These are phyloP conservation scores for Posidonia australis DNA, from an alignment of 106 monocot species.

Conservation along the genomic window DNA sequence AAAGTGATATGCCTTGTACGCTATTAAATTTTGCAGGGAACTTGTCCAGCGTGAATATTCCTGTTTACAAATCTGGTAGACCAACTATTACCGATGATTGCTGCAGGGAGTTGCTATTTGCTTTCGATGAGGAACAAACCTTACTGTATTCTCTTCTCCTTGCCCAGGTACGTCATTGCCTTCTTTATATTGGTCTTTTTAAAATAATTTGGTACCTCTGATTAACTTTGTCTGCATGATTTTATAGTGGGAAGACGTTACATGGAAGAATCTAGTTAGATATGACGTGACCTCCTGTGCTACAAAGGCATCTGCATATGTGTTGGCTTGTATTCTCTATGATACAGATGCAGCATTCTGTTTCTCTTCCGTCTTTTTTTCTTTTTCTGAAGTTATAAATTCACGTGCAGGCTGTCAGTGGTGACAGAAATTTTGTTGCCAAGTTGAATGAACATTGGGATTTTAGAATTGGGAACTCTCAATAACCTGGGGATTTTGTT, in stretches of 20 bases:
- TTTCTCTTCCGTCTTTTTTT: background rate
- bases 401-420: conserved; percentile 32
- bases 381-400: background rate
- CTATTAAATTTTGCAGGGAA: background rate
- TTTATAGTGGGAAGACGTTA: conserved; percentile 58
- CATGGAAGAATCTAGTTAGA: conserved; percentile 40
- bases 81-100: conserved; percentile 1
- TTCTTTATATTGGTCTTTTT: background rate
- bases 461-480: conserved; percentile 25
- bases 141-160: conserved; percentile 55
- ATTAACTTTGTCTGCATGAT: background rate
- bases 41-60: conserved; percentile 29
- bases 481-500: conserved; percentile 10
- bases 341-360: no score
- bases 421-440: conserved; percentile 36
- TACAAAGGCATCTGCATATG: conserved; percentile 33
- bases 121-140: conserved; percentile 31
- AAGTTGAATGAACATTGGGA: conserved; percentile 60
- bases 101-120: conserved; percentile 5
- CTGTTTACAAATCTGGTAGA: conserved; percentile 40
- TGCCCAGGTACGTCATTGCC: conserved; percentile 28
- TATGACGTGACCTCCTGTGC: conserved; percentile 58
- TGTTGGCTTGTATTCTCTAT: background rate
- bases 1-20: background rate
- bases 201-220: background rate